Evolutionary conservation across 805 yeast genomes (phyloP).

Genomic region (Lachancea kluyveri): DNA sequence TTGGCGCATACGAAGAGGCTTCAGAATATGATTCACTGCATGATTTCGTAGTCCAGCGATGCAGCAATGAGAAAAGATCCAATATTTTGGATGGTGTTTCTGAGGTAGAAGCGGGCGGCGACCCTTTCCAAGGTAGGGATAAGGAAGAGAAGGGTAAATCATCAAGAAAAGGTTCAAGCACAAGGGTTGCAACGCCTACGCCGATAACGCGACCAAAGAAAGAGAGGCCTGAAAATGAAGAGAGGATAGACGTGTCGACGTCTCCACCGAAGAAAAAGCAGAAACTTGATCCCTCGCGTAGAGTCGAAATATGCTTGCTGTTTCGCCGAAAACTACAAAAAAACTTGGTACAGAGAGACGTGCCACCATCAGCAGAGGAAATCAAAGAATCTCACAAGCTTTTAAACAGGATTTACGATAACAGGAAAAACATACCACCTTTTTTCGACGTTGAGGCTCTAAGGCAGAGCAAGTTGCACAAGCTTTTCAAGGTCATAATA

Average conservation of each 20-base stretch:
- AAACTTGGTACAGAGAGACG: conserved; percentile 27
- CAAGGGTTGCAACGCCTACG: no score
- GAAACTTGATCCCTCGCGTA: conserved; percentile 22
- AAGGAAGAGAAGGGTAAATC: conserved; percentile 5
- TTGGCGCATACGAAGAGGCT: conserved; percentile 27
- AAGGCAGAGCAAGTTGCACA: conserved; percentile 26
- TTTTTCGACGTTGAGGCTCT: conserved; percentile 29
- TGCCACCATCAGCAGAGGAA: conserved; percentile 22
- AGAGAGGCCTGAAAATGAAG: background rate
- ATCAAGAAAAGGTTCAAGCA: no score
- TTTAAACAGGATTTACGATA: conserved; percentile 21
- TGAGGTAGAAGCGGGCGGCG: conserved; percentile 20
- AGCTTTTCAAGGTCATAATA: conserved; percentile 26
- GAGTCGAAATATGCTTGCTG: conserved; percentile 23
- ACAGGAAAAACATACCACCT: conserved; percentile 20
- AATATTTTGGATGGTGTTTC: conserved; percentile 16
- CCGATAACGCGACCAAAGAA: conserved; percentile 1
- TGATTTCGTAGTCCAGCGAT: conserved; percentile 20
- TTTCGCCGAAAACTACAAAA: conserved; percentile 29
- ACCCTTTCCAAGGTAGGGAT: conserved; percentile 22
- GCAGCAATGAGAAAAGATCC: conserved; percentile 20
- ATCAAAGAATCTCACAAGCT: conserved; percentile 24
- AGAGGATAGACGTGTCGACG: background rate
- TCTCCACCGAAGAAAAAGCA: conserved; percentile 11
- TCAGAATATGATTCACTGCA: conserved; percentile 17